Evolutionary conservation across 139 green algal species (phyloP).

Genomic region (Coelastrella sp.): DNA sequence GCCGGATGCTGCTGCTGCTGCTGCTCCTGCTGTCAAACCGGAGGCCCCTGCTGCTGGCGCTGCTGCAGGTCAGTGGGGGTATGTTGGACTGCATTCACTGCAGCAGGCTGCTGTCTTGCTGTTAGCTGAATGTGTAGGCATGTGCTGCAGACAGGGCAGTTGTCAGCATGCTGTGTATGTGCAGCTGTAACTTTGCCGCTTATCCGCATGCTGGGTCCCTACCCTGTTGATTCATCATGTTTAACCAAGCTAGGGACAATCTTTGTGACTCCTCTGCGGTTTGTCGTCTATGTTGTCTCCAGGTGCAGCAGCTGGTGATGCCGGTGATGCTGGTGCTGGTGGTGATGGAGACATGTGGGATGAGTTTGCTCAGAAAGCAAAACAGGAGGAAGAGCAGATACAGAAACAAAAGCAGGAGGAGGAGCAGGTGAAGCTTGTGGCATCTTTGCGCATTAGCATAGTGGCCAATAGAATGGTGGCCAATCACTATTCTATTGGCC

Average conservation of each 20-base stretch:
- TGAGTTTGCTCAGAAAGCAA: conserved; percentile 42
- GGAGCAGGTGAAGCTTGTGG: conserved; percentile 18
- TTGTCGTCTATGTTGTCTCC: too few relatives aligned
- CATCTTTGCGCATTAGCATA: too few relatives aligned
- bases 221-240: too few relatives aligned
- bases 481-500: too few relatives aligned
- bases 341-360: conserved; percentile 36
- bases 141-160: too few relatives aligned
- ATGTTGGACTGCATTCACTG: neutral
- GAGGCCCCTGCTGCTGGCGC: neutral
- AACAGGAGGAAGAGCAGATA: conserved; percentile 41
- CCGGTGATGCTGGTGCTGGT: neutral
- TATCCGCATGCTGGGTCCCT: too few relatives aligned
- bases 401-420: conserved; percentile 61
- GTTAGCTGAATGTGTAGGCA: too few relatives aligned
- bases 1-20: neutral
- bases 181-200: too few relatives aligned
- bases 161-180: too few relatives aligned
- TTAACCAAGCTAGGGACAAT: too few relatives aligned
- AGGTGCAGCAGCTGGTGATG: conserved; percentile 11
- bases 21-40: neutral
- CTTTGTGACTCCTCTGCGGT: too few relatives aligned
- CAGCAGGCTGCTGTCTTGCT: neutral
- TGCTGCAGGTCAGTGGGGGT: neutral
- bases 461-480: too few relatives aligned